A percentile compares a stretch with the other conserved stretches of the same genome.
Conservation (phyloP, 495 filamentous ascomycete genomes). For the Penicillium tannophilum region DNA sequence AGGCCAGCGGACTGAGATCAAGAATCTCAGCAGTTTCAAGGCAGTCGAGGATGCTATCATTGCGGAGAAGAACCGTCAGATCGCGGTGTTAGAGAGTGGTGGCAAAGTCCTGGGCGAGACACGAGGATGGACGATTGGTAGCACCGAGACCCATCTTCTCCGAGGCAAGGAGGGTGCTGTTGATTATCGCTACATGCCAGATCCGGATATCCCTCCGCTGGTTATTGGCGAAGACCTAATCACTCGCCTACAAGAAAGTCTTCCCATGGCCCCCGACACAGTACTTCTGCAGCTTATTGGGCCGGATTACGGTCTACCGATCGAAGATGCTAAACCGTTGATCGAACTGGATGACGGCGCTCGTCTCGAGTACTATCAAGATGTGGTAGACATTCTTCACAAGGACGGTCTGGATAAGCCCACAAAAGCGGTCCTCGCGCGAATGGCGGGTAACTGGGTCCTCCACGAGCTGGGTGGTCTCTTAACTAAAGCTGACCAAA, state of each 20-base stretch:
- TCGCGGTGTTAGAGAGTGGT: constrained; percentile 74
- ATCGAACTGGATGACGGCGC: constrained; percentile 76
- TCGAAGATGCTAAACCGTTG: constrained; percentile 88
- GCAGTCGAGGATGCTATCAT: constrained; percentile 92
- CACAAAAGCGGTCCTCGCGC: constrained; percentile 31
- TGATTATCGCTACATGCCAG: constrained; percentile 98
- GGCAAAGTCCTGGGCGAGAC: constrained; percentile 85
- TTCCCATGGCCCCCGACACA: constrained; percentile 72
- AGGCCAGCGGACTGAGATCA: constrained; percentile 94
- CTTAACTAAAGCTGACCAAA: constrained; percentile 52
- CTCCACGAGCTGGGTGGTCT: constrained; percentile 88
- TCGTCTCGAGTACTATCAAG: constrained; percentile 80
- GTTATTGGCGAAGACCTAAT: constrained; percentile 73
- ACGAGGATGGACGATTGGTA: constrained; percentile 84
- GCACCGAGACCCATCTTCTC: constrained; percentile 71
- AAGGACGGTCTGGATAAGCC: constrained; percentile 33
- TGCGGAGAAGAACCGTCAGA: constrained; percentile 88
- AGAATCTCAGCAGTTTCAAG: constrained; percentile 94
- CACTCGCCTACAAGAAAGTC: constrained; percentile 53
- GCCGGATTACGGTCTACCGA: constrained; percentile 59
- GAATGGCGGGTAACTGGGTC: constrained; percentile 67
- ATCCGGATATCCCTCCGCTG: constrained; percentile 85
- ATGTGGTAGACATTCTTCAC: constrained; percentile 61
- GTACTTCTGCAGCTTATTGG: constrained; percentile 60
- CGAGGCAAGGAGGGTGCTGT: constrained; percentile 96